Conservation (phyloP, 176 grass and related monocot species). For the Melocanna baccifera region DNA sequence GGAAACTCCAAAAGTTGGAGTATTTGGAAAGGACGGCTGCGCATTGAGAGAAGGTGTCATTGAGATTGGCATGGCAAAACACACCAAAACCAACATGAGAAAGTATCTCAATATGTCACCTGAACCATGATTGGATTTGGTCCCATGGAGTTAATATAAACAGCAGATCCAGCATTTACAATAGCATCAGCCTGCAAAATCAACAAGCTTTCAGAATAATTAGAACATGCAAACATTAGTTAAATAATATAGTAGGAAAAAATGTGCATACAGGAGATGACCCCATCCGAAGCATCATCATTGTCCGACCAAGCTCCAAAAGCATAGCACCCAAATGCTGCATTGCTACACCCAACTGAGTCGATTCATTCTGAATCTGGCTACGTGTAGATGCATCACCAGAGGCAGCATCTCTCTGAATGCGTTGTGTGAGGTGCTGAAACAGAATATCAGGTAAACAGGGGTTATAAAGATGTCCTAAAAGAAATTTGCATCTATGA, state of each 20-base stretch:
- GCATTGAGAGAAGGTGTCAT: slow-evolving; percentile 8
- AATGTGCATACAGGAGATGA: background rate
- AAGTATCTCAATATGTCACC: slow-evolving; percentile 44
- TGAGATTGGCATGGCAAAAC: background rate
- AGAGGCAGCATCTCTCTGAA: slow-evolving; percentile 52
- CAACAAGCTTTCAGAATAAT: slow-evolving; percentile 4
- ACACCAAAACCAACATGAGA: slow-evolving; percentile 14
- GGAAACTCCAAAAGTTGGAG: slow-evolving; percentile 51
- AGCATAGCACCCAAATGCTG: slow-evolving; percentile 88
- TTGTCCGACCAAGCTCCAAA: slow-evolving; percentile 93
- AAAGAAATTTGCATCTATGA: background rate
- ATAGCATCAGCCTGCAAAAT: slow-evolving; percentile 70
- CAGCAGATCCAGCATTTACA: slow-evolving; percentile 83
- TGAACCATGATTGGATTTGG: slow-evolving; percentile 99
- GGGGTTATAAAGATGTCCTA: slow-evolving; percentile 7
- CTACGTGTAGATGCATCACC: slow-evolving; percentile 57
- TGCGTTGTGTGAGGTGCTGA: slow-evolving; percentile 57
- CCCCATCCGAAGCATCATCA: slow-evolving; percentile 81
- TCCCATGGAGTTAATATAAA: slow-evolving; percentile 79
- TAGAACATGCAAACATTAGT: background rate
- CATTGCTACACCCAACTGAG: slow-evolving; percentile 71
- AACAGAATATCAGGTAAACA: slow-evolving; percentile 16
- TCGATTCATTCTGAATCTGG: slow-evolving; percentile 78
- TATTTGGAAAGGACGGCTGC: slow-evolving; percentile 77
- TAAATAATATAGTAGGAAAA: background rate